Base-by-base conservation (phyloP, 2,329 filamentous ascomycete genomes). In the Mycosphaerella sp. region DNA sequence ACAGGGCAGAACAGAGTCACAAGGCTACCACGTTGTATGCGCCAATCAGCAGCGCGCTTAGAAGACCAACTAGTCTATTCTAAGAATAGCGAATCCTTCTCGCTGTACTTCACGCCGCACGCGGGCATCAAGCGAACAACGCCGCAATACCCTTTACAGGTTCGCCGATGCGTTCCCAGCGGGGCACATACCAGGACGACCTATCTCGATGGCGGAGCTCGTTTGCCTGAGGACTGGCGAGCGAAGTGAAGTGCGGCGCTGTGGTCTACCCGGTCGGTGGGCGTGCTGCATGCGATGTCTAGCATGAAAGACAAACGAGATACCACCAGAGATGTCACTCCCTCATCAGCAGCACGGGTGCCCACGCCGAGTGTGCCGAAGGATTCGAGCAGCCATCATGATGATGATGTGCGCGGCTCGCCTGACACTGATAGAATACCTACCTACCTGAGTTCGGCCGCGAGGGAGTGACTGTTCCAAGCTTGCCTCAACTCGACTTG, bases 251-350 rank as follows among this genome's bases (percentile, higher is more conserved):
- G 31, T 31, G 34, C 41, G 14, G 39, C 41, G 42, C 47, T 55
- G 53, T 47, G 53, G 47, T 45, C 50, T 55, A 46, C 52, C 48
- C 53, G 47, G 53, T 21, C 34, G 53, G 38, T 38, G 45, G 10
- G 12, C 34, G 2, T 38, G 12, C 14, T 7, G 42, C 42, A 44
- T 21, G 42, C 17, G 10, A 21, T 7, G 17, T 23, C 26, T 26
- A 40, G 47, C 26, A 51, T 34, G 48, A 26, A 31, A 45, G 48
- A 51, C 47, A 39, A 42, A 41, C 47, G 38, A 23, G 23, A 38
- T 42, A 42, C 29, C 29, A 23, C 46, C 29, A 42, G 40, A 34
- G 45, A 40, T 54, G 45, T 48, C 51, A 55, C 44, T 14, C 36
- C 34, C 26, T 29, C 26, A 29, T 4, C 34, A 47, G 42, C 44